Conservation (phyloP, 441 rosid species). For the Euphorbia corollata region DNA sequence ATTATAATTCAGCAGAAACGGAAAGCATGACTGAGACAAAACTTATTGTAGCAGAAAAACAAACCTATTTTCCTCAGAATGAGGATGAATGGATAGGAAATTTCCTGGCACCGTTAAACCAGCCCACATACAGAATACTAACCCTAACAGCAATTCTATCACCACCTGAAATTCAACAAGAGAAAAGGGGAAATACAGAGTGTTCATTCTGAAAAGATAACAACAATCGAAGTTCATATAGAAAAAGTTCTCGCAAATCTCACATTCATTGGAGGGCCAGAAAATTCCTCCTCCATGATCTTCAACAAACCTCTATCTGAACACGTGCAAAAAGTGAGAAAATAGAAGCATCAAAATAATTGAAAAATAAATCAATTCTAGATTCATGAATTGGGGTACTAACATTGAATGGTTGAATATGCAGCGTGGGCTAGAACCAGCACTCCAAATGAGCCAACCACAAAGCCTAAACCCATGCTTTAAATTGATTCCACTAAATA, state of each 20-base stretch:
- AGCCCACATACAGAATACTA: slow-evolving; percentile 79
- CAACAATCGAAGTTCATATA: slow-evolving; percentile 2
- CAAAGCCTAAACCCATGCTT: slow-evolving; percentile 59
- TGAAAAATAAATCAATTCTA: not conserved
- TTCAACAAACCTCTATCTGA: slow-evolving; percentile 83
- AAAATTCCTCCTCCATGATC: slow-evolving; percentile 89
- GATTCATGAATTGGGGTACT: slow-evolving; percentile 7
- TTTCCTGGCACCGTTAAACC: slow-evolving; percentile 82
- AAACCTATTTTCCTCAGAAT: slow-evolving; percentile 91
- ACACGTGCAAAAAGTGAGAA: slow-evolving; percentile 9
- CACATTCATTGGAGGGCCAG: slow-evolving; percentile 76
- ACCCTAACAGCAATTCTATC: slow-evolving; percentile 62
- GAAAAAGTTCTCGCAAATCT: slow-evolving; percentile 17
- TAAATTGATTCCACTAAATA: not conserved
- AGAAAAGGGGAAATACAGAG: not conserved
- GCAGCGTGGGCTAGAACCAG: slow-evolving; percentile 69
- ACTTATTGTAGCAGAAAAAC: not conserved
- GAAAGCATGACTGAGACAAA: too few species aligned
- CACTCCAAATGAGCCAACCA: slow-evolving; percentile 58
- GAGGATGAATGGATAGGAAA: slow-evolving; percentile 75
- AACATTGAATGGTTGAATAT: slow-evolving; percentile 84
- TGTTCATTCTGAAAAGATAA: not conserved
- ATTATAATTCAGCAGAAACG: not conserved
- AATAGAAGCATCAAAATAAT: slow-evolving; percentile 13
- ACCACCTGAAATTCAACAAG: slow-evolving; percentile 50